These are phyloP conservation scores for Cladosporium sp. DNA, from an alignment of 2,329 filamentous ascomycete species.

Conservation along the genomic window DNA sequence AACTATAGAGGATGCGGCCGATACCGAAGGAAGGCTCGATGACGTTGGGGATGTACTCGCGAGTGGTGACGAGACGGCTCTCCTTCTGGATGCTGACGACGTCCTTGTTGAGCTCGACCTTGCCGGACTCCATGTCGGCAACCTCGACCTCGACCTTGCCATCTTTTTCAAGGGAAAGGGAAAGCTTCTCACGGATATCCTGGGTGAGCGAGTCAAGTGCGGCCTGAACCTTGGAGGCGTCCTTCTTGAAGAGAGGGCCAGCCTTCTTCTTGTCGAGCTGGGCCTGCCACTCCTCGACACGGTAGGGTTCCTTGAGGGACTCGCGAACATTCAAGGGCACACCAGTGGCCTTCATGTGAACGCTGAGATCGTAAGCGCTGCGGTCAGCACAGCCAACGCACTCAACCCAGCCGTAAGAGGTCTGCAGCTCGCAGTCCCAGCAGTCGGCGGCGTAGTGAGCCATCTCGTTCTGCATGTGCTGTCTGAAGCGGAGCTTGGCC, in stretches of 20 bases:
- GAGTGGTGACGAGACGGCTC: conserved; percentile 72
- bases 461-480: conserved; percentile 90
- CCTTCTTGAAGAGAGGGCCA: conserved; percentile 91
- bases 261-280: conserved; percentile 94
- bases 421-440: conserved; percentile 93
- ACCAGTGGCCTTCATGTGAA: conserved; percentile 89
- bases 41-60: conserved; percentile 83
- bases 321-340: conserved; percentile 80
- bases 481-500: conserved; percentile 86
- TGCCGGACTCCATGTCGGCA: conserved; percentile 58
- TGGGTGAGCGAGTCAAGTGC: conserved; percentile 72
- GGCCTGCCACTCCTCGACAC: conserved; percentile 79
- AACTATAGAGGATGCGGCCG: conserved; percentile 83
- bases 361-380: conserved; percentile 87
- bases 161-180: conserved; percentile 63
- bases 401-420: conserved; percentile 94
- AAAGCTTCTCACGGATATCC: conserved; percentile 71
- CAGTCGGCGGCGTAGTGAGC: conserved; percentile 95
- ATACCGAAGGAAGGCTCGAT: conserved; percentile 97
- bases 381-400: conserved; percentile 95
- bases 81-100: conserved; percentile 77
- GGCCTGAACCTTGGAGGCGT: conserved; percentile 76
- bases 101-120: conserved; percentile 72
- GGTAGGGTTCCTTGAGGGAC: conserved; percentile 67
- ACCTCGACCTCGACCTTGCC: conserved; percentile 76